phyloP scores from a whole-genome alignment of 352 stramenopile species.

The Globisporangium iwayamae region DNA sequence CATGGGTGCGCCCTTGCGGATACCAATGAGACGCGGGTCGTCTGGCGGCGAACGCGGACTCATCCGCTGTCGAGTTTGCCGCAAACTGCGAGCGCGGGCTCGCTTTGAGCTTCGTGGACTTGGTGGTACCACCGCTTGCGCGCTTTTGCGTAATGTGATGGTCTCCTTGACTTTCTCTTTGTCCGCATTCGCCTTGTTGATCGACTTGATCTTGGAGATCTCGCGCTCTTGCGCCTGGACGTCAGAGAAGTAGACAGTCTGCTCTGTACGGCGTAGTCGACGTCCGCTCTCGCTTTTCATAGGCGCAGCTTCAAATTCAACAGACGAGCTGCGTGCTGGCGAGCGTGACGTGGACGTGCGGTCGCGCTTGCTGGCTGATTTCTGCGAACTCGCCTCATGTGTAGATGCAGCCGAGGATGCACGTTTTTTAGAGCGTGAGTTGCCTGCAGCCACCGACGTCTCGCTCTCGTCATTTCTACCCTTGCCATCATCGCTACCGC shows the following conservation, averaged over 20 bases:
- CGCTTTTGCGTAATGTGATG: constrained; percentile 40
- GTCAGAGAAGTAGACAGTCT: constrained; percentile 42
- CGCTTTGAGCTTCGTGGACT: constrained; percentile 30
- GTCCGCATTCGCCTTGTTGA: constrained; percentile 24
- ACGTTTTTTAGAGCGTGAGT: neutral
- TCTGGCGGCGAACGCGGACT: constrained; percentile 47
- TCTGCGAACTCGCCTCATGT: too few species aligned
- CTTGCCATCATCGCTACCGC: neutral
- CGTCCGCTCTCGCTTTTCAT: constrained; percentile 1
- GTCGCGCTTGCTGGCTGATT: neutral
- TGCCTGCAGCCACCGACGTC: neutral
- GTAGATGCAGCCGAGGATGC: neutral
- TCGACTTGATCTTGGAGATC: constrained; percentile 38
- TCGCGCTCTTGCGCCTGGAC: constrained; percentile 55
- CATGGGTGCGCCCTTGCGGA: constrained; percentile 23
- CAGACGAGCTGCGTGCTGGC: constrained; percentile 8
- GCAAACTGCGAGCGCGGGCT: constrained; percentile 43
- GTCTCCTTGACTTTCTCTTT: constrained; percentile 14
- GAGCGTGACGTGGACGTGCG: neutral
- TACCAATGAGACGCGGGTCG: constrained; percentile 15
- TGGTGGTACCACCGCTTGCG: constrained; percentile 20
- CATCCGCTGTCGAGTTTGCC: constrained; percentile 42
- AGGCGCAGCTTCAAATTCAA: neutral
- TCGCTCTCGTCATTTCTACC: neutral
- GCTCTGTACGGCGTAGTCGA: constrained; percentile 10